Percentiles rank a stretch among this genome's conserved stretches.
phyloP scores from a whole-genome alignment of 164 flowering plant species.

The Liriodendron chinense region DNA sequence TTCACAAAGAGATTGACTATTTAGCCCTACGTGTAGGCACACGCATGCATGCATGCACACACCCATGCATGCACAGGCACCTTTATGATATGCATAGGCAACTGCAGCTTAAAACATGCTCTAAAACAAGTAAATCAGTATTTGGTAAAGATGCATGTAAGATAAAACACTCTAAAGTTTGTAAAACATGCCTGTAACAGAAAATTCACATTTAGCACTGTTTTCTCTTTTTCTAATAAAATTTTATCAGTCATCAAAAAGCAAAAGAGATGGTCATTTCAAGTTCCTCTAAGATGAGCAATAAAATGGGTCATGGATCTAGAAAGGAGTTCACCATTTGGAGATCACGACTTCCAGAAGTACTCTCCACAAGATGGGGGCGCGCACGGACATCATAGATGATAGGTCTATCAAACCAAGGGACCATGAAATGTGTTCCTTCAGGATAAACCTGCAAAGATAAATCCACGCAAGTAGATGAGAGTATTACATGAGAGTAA shows the following conservation, averaged over 20 bases:
- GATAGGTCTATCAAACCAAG: constrained; percentile 76
- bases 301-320: not conserved
- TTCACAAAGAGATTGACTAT: too few relatives aligned
- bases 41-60: not conserved
- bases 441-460: constrained; percentile 68
- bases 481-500: not conserved
- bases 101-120: not conserved
- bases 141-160: too few relatives aligned
- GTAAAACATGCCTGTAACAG: not conserved
- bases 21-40: too few relatives aligned
- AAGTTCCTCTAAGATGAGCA: not conserved
- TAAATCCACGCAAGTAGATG: not conserved
- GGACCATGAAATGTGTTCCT: constrained; percentile 74
- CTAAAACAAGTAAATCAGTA: not conserved
- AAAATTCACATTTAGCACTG: not conserved
- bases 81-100: too few relatives aligned
- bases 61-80: not conserved
- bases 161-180: not conserved
- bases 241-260: not conserved
- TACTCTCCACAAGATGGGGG: constrained; percentile 63
- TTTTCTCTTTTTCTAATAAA: too few relatives aligned
- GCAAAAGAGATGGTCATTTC: not conserved
- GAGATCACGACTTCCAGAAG: constrained; percentile 75
- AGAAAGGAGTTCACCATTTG: constrained; percentile 48
- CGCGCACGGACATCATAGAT: constrained; percentile 78